A percentile compares a stretch with the other conserved stretches of the same genome.
Evolutionary conservation across 495 filamentous ascomycete genomes (phyloP).

Genomic region (Aspergillus indologenus): DNA sequence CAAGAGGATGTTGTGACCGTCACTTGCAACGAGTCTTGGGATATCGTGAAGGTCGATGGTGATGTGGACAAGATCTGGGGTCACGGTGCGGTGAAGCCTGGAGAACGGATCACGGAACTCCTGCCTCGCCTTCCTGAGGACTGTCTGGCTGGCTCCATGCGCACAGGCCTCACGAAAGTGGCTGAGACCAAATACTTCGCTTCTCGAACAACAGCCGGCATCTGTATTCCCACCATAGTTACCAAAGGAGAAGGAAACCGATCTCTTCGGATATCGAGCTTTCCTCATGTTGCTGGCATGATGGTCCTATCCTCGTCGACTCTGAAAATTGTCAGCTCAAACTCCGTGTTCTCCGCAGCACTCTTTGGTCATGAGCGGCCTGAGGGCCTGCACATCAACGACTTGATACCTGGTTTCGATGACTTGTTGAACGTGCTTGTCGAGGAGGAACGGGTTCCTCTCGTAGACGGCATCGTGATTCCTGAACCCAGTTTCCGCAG

Average conservation of each 20-base stretch:
- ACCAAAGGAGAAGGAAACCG: conserved; percentile 60
- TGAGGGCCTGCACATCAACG: conserved; percentile 72
- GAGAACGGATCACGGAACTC: conserved; percentile 69
- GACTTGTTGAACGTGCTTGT: conserved; percentile 73
- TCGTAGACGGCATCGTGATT: conserved; percentile 93
- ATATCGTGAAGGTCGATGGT: conserved; percentile 64
- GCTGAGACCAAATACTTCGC: conserved; percentile 73
- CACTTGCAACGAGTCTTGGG: conserved; percentile 68
- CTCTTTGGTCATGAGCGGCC: conserved; percentile 84
- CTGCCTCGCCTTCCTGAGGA: conserved; percentile 79
- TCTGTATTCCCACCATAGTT: conserved; percentile 76
- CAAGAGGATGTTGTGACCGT: conserved; percentile 85
- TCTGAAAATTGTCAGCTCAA: conserved; percentile 82
- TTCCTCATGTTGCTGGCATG: conserved; percentile 95
- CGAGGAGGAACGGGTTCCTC: conserved; percentile 77
- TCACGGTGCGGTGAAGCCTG: conserved; percentile 57
- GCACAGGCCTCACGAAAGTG: conserved; percentile 67
- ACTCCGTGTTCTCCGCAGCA: conserved; percentile 88
- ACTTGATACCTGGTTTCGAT: conserved; percentile 85
- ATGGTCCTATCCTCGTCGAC: conserved; percentile 77
- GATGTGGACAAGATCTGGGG: conserved; percentile 79
- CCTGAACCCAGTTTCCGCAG: conserved; percentile 94
- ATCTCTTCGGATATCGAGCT: conserved; percentile 80
- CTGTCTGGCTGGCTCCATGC: conserved; percentile 57
- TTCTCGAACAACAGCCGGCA: conserved; percentile 65